Base-by-base conservation (phyloP, 805 yeast species). In the Candida yuanshanica region DNA sequence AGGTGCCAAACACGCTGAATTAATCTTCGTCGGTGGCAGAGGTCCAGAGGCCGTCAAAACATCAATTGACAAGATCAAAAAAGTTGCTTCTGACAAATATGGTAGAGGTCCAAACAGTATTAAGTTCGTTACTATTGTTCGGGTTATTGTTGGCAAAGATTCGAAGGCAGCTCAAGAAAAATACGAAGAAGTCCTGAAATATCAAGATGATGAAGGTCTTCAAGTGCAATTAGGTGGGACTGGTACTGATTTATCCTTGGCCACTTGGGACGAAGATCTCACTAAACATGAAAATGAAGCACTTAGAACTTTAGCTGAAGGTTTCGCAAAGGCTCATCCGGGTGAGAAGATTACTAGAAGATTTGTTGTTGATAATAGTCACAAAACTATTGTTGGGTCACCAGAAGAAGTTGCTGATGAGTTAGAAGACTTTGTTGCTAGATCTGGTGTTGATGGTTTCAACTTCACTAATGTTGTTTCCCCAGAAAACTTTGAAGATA, bases 1-100 rank as follows among this genome's bases (percentile, higher is more conserved):
- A 42, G 74, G 70, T 7, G 72, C 74, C 13, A 59, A 61, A 41
- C 59, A 66, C 46, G 74, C 71, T 2, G 74, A 69, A 45, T 60
- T 59, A 7, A 62, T 68, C 13, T 69, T 69, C 44, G 49, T 68
- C 16, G 56, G 62, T 14, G 62, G 59, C 12, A 55, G 59, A 36
- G 51, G 65, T 7, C 68, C 72, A 4, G 62, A 58, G 25, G 46
- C 38, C n/a, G 44, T 65, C 26, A 59, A 50, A 10, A 53, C 46
- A 8, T 52, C 61, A 31, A 58, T 66, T 27, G 51, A 50, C n/a
- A 61, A 57, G 17, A 55, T 65, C 35, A 65, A 61, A 35, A 45
- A 50, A 20, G 39, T 60, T 7, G 72, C 72, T 4, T 44, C 48
- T 17, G 61, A 55, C 24, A 60, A 54, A 35, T 61, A 49, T 37